phyloP scores from a whole-genome alignment of 345 rosid species.

The Gossypium anomalum region DNA sequence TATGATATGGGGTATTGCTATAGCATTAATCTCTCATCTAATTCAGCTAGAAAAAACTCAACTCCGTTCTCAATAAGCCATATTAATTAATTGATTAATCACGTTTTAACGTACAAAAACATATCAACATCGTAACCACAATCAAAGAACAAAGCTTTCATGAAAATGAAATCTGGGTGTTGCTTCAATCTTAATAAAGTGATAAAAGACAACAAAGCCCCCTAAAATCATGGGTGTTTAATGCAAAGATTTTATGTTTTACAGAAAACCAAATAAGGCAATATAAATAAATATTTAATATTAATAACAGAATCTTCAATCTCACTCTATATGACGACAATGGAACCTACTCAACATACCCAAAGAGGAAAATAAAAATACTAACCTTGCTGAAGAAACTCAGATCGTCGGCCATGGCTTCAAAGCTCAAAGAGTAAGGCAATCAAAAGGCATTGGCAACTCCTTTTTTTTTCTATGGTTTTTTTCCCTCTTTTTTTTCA shows the following conservation, averaged over 20 bases:
- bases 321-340: slow-evolving; percentile 7
- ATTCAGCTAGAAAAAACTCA: not conserved
- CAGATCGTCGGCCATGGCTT: slow-evolving; percentile 72
- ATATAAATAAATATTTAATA: not conserved
- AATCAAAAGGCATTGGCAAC: slow-evolving; percentile 47
- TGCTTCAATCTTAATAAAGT: slow-evolving; percentile 22
- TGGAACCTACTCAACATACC: not conserved
- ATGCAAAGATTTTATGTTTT: not conserved
- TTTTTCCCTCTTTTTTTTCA: not conserved
- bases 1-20: not conserved
- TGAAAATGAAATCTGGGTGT: slow-evolving; percentile 29
- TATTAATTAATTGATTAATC: slow-evolving; percentile 8
- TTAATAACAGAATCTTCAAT: slow-evolving; percentile 13
- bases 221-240: slow-evolving; percentile 1
- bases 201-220: slow-evolving; percentile 13
- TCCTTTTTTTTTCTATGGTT: slow-evolving; percentile 20
- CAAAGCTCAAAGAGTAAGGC: slow-evolving; percentile 37
- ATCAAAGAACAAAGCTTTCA: slow-evolving; percentile 2
- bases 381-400: slow-evolving; percentile 69
- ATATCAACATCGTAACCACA: slow-evolving; percentile 3
- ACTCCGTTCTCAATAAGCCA: slow-evolving; percentile 10
- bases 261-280: slow-evolving; percentile 28
- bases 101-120: not conserved
- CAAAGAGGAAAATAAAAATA: not conserved
- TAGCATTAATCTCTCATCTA: not conserved